These are phyloP conservation scores for Tinospora cordifolia DNA, from an alignment of 164 flowering plant genomes.

Conservation along the genomic window DNA sequence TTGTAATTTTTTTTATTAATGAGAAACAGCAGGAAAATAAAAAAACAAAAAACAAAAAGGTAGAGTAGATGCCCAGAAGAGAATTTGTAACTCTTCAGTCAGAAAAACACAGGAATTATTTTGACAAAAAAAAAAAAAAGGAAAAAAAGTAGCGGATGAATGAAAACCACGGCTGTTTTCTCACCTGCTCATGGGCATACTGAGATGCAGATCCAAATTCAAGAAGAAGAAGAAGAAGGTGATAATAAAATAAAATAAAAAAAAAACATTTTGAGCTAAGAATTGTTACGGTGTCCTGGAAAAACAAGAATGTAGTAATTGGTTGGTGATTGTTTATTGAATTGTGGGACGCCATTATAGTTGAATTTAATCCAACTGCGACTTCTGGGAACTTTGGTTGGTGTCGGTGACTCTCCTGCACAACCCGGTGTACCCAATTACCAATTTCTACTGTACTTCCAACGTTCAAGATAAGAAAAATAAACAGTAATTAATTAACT, in stretches of 20 bases:
- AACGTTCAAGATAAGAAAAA: not conserved
- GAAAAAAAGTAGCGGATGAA: too few relatives aligned
- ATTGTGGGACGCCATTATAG: not conserved
- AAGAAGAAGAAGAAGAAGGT: slow-evolving; percentile 1
- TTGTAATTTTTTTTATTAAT: not conserved
- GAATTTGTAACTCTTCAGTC: too few relatives aligned
- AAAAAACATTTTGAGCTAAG: not conserved
- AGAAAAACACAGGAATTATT: too few relatives aligned
- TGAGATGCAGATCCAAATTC: slow-evolving; percentile 22
- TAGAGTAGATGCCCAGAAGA: not conserved
- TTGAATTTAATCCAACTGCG: not conserved
- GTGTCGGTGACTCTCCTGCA: not conserved
- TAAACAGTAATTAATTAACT: too few relatives aligned
- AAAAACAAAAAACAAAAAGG: too few relatives aligned
- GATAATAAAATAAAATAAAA: not conserved
- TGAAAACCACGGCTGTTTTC: too few relatives aligned
- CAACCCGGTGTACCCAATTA: not conserved
- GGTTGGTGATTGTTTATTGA: not conserved
- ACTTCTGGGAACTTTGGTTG: slow-evolving; percentile 1
- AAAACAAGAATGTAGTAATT: not conserved
- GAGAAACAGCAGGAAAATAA: not conserved
- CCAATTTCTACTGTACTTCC: not conserved
- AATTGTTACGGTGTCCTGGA: too few relatives aligned
- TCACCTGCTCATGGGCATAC: not conserved
- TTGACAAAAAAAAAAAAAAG: too few relatives aligned